A percentile compares a stretch with the other conserved stretches of the same genome.
These are phyloP conservation scores for Globisporangium solare DNA, from an alignment of 352 stramenopile species.

Conservation along the genomic window DNA sequence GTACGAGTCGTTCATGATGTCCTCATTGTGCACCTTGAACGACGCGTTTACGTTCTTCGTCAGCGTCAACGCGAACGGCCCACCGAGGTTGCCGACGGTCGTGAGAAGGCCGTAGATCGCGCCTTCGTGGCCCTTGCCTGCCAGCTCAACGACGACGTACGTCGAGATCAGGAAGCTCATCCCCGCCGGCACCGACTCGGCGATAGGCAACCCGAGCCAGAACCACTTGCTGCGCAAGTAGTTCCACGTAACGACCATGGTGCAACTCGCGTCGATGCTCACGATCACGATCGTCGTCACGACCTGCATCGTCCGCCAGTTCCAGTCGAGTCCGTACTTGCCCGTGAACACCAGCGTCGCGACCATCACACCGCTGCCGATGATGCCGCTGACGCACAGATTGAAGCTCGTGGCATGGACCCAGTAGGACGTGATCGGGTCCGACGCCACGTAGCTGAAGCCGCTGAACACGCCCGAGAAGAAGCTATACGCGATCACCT, in stretches of 20 bases:
- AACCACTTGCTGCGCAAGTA: conserved; percentile 42
- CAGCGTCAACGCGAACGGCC: conserved; percentile 30
- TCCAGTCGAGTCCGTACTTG: conserved; percentile 38
- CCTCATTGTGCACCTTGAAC: conserved; percentile 29
- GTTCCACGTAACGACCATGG: conserved; percentile 32
- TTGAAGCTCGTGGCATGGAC: conserved; percentile 27
- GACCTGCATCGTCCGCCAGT: conserved; percentile 35
- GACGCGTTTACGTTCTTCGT: conserved; percentile 30
- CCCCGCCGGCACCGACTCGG: conserved; percentile 27
- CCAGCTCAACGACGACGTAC: conserved; percentile 33
- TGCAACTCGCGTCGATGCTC: conserved; percentile 25
- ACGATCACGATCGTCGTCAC: conserved; percentile 20
- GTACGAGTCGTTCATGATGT: conserved; percentile 22
- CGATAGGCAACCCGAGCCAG: conserved; percentile 32
- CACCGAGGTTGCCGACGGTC: conserved; percentile 31
- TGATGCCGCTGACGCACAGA: conserved; percentile 24
- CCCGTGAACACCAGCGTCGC: conserved; percentile 29
- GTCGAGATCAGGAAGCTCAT: conserved; percentile 39
- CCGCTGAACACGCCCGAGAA: conserved; percentile 34
- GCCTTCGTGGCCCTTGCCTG: conserved; percentile 41
- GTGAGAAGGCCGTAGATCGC: conserved; percentile 43
- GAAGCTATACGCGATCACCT: conserved; percentile 44
- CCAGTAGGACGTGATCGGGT: conserved; percentile 34
- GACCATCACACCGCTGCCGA: conserved; percentile 23
- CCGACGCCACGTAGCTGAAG: conserved; percentile 27